A percentile compares a stretch with the other conserved stretches of the same genome.
Evolutionary conservation across 192 early-diverging fungal genomes (phyloP).

Genomic region (Kickxella alabastrina): DNA sequence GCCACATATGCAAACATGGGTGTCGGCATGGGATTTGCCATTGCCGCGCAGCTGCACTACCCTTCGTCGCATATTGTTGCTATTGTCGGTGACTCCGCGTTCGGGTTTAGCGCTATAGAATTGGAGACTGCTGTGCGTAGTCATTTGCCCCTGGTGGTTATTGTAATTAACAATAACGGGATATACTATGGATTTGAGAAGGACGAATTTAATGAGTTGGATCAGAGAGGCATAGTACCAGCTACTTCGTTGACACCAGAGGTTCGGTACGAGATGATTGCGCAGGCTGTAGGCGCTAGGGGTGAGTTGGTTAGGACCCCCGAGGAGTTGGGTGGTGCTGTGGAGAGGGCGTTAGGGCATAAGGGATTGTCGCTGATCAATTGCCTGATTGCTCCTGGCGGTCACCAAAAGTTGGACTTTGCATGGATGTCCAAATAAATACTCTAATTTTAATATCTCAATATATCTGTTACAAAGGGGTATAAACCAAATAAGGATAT

Average conservation of each 20-base stretch:
- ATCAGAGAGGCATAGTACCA: slow-evolving; percentile 47
- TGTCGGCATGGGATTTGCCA: slow-evolving; percentile 71
- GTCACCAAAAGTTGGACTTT: slow-evolving; percentile 56
- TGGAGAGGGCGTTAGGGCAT: slow-evolving; percentile 43
- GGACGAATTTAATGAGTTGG: slow-evolving; percentile 47
- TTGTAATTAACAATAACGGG: slow-evolving; percentile 77
- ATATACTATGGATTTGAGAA: slow-evolving; percentile 66
- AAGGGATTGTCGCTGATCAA: slow-evolving; percentile 62
- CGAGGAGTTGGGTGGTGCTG: slow-evolving; percentile 52
- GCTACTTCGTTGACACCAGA: slow-evolving; percentile 61
- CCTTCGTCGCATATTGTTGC: slow-evolving; percentile 54
- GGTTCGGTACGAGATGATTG: slow-evolving; percentile 66
- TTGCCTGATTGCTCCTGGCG: slow-evolving; percentile 62
- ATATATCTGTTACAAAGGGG: no score
- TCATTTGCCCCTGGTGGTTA: slow-evolving; percentile 61
- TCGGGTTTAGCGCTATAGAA: slow-evolving; percentile 79
- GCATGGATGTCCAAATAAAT: slow-evolving; percentile 51
- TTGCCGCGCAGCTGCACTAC: slow-evolving; percentile 62
- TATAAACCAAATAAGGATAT: no score
- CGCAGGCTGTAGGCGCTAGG: slow-evolving; percentile 60
- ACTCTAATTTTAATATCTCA: no score
- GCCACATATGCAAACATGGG: slow-evolving; percentile 77
- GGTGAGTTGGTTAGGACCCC: slow-evolving; percentile 59
- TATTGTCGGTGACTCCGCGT: slow-evolving; percentile 73
- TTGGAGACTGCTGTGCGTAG: slow-evolving; percentile 65